phyloP scores from a whole-genome alignment of 768 basidiomycete species.

The Boletellus ananas region DNA sequence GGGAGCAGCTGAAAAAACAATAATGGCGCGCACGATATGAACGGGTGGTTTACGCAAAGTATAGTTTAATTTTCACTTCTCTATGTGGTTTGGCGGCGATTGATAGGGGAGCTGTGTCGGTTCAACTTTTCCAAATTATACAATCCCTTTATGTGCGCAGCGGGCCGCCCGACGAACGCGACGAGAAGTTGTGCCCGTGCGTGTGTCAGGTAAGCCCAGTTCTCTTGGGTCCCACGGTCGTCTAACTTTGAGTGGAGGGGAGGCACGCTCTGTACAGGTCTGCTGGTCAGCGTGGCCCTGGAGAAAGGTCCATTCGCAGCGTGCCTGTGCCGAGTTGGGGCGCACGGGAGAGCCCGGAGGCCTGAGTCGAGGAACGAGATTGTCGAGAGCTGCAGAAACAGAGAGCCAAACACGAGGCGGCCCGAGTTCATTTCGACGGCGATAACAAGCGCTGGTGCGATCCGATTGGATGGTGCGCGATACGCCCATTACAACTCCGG shows the following conservation, averaged over 20 bases:
- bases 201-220: not conserved
- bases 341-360: too few relatives aligned
- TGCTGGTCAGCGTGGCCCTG: not conserved
- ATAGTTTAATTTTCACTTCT: not conserved
- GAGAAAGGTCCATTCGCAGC: not conserved
- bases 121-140: conserved; percentile 8
- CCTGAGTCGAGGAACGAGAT: too few relatives aligned
- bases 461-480: conserved; percentile 3
- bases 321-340: not conserved
- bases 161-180: not conserved
- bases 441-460: not conserved
- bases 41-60: conserved; percentile 18
- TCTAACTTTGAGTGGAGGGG: not conserved
- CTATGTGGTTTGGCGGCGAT: conserved; percentile 10
- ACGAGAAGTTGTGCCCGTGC: not conserved
- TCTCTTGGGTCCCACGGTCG: not conserved
- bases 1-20: conserved; percentile 40
- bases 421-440: conserved; percentile 13
- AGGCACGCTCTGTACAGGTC: not conserved
- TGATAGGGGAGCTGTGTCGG: conserved; percentile 2
- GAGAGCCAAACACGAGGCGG: conserved; percentile 22
- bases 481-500: not conserved
- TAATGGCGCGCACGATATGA: conserved; percentile 42
- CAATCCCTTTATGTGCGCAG: conserved; percentile 5
- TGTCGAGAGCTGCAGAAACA: conserved; percentile 2